Percentiles rank a stretch among this genome's conserved stretches.
Conservation (phyloP, 2,329 filamentous ascomycete genomes). For the Alternaria ethzedia region DNA sequence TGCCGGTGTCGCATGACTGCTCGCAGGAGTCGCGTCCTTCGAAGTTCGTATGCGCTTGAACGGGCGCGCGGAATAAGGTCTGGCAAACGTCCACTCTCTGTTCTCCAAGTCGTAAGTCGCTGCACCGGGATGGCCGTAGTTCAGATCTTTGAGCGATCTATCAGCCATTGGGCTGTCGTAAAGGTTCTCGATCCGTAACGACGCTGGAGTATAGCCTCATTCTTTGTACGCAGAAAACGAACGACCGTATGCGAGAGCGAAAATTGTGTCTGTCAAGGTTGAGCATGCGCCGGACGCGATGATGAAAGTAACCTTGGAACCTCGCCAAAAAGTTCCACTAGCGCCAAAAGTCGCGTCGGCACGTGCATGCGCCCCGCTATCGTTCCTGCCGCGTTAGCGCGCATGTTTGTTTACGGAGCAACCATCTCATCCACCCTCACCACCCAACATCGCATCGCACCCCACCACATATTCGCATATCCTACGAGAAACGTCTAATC, state of each 20-base stretch:
- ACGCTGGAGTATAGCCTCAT: slow-evolving; percentile 28
- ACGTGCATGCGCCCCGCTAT: slow-evolving; percentile 28
- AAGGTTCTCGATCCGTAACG: slow-evolving; percentile 20
- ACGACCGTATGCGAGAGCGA: not conserved
- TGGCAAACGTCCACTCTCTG: slow-evolving; percentile 57
- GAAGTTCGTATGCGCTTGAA: slow-evolving; percentile 36
- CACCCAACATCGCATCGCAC: slow-evolving; percentile 11
- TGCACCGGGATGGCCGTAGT: slow-evolving; percentile 62
- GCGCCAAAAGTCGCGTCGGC: slow-evolving; percentile 32
- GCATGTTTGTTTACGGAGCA: slow-evolving; percentile 39
- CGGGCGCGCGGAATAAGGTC: slow-evolving; percentile 37
- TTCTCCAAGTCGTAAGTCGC: slow-evolving; percentile 57
- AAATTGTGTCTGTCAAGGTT: not conserved
- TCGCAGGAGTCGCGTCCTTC: slow-evolving; percentile 18
- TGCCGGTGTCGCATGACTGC: slow-evolving; percentile 25
- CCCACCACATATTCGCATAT: slow-evolving; percentile 24
- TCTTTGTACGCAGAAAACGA: slow-evolving; percentile 16
- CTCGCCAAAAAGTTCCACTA: slow-evolving; percentile 30
- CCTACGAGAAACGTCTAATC: not conserved
- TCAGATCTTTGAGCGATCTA: slow-evolving; percentile 54
- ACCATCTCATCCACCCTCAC: slow-evolving; percentile 25
- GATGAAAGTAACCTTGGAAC: slow-evolving; percentile 4
- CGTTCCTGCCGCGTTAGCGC: slow-evolving; percentile 15
- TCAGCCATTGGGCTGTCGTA: slow-evolving; percentile 64
- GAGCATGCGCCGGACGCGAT: slow-evolving; percentile 3